Conservation (phyloP, 2,329 filamentous ascomycete genomes). For the Fusarium bactridioides region DNA sequence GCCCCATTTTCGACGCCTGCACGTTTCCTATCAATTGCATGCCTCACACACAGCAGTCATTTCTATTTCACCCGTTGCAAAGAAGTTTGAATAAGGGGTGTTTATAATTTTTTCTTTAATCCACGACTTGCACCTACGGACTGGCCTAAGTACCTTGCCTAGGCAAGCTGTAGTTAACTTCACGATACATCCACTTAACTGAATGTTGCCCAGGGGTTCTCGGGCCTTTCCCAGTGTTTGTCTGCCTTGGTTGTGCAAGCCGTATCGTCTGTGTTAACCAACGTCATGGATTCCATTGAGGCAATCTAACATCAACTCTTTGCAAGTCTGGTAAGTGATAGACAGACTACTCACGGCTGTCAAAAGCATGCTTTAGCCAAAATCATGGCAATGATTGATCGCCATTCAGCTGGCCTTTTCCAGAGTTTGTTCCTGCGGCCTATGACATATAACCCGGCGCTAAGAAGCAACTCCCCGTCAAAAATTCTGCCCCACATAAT, state of each 20-base stretch:
- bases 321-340: background rate
- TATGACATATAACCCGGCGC: slow-evolving; percentile 18
- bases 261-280: background rate
- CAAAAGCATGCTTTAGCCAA: background rate
- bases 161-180: background rate
- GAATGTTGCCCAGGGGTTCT: background rate
- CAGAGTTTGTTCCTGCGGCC: slow-evolving; percentile 18
- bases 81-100: background rate
- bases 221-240: background rate
- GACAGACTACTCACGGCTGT: background rate
- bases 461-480: slow-evolving; percentile 28
- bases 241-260: background rate
- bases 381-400: background rate
- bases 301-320: background rate
- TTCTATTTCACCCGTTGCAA: background rate
- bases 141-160: background rate
- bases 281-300: too few species aligned
- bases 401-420: background rate
- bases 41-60: background rate
- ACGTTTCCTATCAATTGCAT: background rate
- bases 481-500: slow-evolving; percentile 19
- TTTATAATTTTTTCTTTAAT: background rate
- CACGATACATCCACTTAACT: background rate
- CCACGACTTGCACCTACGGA: background rate
- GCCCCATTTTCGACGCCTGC: background rate